These are phyloP conservation scores for Fusarium metavorans DNA, from an alignment of 2,329 filamentous ascomycete species.

Conservation along the genomic window DNA sequence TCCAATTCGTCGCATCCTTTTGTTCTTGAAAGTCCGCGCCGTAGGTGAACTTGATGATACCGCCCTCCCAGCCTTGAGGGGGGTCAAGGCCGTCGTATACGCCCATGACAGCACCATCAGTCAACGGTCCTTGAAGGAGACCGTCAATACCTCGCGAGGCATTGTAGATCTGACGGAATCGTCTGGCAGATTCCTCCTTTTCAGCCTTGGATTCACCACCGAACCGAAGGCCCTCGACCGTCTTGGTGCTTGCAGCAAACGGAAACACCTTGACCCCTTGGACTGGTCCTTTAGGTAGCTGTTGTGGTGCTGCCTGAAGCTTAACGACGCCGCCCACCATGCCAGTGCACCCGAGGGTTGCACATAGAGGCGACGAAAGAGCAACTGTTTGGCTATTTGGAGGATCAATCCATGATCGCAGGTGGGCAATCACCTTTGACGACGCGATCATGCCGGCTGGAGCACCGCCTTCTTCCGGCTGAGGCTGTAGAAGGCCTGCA, in stretches of 20 bases:
- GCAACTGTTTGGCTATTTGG: slow-evolving; percentile 85
- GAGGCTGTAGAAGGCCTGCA: slow-evolving; percentile 78
- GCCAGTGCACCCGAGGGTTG: slow-evolving; percentile 75
- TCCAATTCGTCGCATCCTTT: slow-evolving; percentile 73
- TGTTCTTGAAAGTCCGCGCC: slow-evolving; percentile 53
- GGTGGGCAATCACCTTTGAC: slow-evolving; percentile 77
- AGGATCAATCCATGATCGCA: slow-evolving; percentile 86
- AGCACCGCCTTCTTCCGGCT: slow-evolving; percentile 74
- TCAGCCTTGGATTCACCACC: slow-evolving; percentile 89
- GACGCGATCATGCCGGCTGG: slow-evolving; percentile 57
- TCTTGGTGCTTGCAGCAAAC: slow-evolving; percentile 72
- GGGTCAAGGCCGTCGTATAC: slow-evolving; percentile 65
- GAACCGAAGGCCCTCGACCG: slow-evolving; percentile 79
- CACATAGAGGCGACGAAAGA: slow-evolving; percentile 82
- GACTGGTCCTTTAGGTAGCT: slow-evolving; percentile 74
- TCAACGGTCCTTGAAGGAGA: slow-evolving; percentile 85
- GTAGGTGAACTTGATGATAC: slow-evolving; percentile 80
- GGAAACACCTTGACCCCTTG: slow-evolving; percentile 82
- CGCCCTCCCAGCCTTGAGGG: slow-evolving; percentile 81
- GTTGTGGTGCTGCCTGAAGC: slow-evolving; percentile 83
- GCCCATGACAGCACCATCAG: slow-evolving; percentile 85
- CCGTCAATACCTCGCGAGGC: slow-evolving; percentile 66
- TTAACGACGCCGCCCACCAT: slow-evolving; percentile 90
- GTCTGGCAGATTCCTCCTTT: slow-evolving; percentile 79
- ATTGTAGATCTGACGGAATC: slow-evolving; percentile 78